Base-by-base conservation (phyloP, 73 alveolate species). In the Blepharisma stoltei region DNA sequence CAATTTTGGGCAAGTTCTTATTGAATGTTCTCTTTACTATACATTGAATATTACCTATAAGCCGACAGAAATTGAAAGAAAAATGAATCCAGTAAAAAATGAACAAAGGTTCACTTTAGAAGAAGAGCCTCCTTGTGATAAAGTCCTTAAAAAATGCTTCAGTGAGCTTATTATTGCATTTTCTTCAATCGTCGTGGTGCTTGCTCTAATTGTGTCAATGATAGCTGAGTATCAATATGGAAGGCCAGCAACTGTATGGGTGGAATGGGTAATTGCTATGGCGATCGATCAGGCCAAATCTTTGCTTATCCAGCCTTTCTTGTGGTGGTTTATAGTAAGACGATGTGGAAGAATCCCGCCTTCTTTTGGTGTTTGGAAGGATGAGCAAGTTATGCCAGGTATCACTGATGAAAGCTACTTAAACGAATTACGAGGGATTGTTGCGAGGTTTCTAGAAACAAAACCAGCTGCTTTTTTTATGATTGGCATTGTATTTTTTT, bases 311-410 rank as follows among this genome's bases (percentile, higher is more conserved):
- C 89, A 87, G 48, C 81, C 81, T 6, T 37, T 70, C 6, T 78
- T 83, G 54, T 87, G 85, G 83, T 87, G 91, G 88, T 49, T 69
- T 5, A 69, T 87, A 52, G 70, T 82, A 20, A 55, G 94, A 20
- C 70, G 94, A 83, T 83, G 77, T 55, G 94, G 94, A 4, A 44
- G 21, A 1, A 53, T 45, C 27, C 83, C 80, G 55, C 71, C 60
- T 20, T 75, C 85, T 6, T 80, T 67, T n/a, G 50, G 45, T 4
- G 71, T 7, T 5, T 87, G 94, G 91, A 84, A 83, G 54, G 91
- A 83, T 53, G 94, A 87, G 46, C 4, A 23, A 6, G 79, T 87
- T n/a, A 65, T 78, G 71, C 77, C 81, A 8, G 78, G 83, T 6
- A 85, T 87, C 21, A 66, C 78, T 21, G 86, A 81, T 21, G 67